These are phyloP conservation scores for Penicillium robsamsonii DNA, from an alignment of 495 filamentous ascomycete genomes.

Conservation along the genomic window DNA sequence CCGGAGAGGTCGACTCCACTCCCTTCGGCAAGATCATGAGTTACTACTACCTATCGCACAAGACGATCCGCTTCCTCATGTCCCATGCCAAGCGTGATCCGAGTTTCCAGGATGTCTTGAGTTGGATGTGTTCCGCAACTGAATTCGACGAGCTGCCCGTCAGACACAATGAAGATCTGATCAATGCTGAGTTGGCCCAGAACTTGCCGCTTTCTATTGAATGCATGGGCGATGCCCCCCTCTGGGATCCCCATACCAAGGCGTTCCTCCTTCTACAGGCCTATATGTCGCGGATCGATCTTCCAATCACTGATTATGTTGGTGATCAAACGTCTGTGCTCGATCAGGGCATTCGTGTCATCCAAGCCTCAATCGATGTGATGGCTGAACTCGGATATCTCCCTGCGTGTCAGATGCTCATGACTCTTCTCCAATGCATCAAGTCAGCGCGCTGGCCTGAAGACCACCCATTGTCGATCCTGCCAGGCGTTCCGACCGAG, in stretches of 20 bases:
- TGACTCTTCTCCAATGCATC: constrained; percentile 83
- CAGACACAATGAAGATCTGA: constrained; percentile 98
- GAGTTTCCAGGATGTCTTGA: constrained; percentile 78
- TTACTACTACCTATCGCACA: constrained; percentile 98
- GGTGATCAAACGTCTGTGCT: constrained; percentile 88
- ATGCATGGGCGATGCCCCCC: constrained; percentile 69
- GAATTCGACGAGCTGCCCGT: constrained; percentile 98
- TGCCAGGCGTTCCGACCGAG: constrained; percentile 67
- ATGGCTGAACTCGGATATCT: constrained; percentile 86
- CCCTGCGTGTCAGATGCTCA: constrained; percentile 70
- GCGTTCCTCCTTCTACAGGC: constrained; percentile 92
- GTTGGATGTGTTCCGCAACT: constrained; percentile 89
- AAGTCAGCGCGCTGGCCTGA: constrained; percentile 91
- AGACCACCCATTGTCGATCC: constrained; percentile 73
- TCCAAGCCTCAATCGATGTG: constrained; percentile 86
- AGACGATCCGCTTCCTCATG: constrained; percentile 83
- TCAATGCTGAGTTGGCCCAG: constrained; percentile 87
- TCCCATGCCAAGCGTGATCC: constrained; percentile 73
- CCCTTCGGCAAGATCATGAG: constrained; percentile 96
- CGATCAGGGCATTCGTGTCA: constrained; percentile 94
- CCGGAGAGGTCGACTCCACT: constrained; percentile 84
- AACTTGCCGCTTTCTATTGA: constrained; percentile 69
- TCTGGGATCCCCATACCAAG: constrained; percentile 99
- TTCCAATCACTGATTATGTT: constrained; percentile 96
- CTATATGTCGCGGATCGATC: constrained; percentile 85